Conservation (phyloP, 2,329 filamentous ascomycete species). For the Grosmannia serpens region DNA sequence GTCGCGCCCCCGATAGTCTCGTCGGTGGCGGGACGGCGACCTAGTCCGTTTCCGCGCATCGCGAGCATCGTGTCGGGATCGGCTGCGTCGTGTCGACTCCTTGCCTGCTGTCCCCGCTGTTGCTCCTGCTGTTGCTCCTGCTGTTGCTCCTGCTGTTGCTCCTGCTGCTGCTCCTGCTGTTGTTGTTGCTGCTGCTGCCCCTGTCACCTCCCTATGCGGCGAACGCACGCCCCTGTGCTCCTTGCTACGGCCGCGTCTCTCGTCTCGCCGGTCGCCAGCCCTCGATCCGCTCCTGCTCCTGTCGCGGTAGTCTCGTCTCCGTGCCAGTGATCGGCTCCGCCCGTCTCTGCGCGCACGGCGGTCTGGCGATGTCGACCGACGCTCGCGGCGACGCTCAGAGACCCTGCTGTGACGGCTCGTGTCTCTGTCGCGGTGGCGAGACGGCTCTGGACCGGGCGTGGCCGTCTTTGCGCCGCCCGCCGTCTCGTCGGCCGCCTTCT, state of each 20-base stretch:
- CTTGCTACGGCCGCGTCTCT: constrained; percentile 13
- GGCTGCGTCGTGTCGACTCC: not conserved
- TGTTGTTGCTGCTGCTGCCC: not conserved
- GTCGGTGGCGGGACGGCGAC: constrained; percentile 8
- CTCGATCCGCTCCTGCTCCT: constrained; percentile 5
- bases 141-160: not conserved
- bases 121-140: no score
- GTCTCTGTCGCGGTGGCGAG: constrained; percentile 11
- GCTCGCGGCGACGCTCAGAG: constrained; percentile 16
- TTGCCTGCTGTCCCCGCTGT: not conserved
- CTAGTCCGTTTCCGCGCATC: constrained; percentile 3
- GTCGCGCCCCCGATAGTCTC: constrained; percentile 6
- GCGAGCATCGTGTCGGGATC: not conserved
- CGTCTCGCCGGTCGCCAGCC: constrained; percentile 6
- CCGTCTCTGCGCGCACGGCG: constrained; percentile 16
- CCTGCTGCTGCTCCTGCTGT: no score
- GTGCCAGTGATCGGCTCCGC: constrained; percentile 15
- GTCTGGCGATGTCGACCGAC: constrained; percentile 10
- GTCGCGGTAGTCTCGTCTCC: not conserved
- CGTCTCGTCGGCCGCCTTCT: not conserved
- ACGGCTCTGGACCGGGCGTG: not conserved
- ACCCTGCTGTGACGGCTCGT: constrained; percentile 18
- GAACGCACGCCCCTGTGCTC: not conserved
- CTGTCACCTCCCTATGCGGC: not conserved
- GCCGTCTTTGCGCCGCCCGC: not conserved